phyloP scores from a whole-genome alignment of 345 rosid genomes.

The Cardiospermum halicacabum region DNA sequence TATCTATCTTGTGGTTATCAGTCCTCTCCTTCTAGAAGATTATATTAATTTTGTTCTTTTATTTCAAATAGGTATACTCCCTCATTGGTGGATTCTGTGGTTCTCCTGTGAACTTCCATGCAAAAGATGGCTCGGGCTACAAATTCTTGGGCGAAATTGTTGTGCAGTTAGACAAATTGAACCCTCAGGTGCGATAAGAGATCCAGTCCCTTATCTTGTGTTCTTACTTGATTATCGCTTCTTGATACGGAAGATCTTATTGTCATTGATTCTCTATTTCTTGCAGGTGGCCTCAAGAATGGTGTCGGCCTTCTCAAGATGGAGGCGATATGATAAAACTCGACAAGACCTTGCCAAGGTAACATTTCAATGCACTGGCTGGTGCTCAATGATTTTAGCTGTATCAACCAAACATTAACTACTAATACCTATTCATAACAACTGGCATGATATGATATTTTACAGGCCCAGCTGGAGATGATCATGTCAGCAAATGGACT shows the following conservation, averaged over 20 bases:
- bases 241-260: neutral
- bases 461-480: conserved; percentile 94
- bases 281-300: conserved; percentile 85
- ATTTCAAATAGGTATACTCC: conserved; percentile 57
- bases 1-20: neutral
- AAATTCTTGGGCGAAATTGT: conserved; percentile 91
- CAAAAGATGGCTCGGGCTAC: conserved; percentile 95
- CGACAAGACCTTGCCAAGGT: conserved; percentile 91
- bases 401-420: too few relatives aligned
- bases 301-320: conserved; percentile 97
- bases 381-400: neutral
- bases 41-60: neutral
- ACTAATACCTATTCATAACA: too few relatives aligned
- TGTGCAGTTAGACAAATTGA: conserved; percentile 80
- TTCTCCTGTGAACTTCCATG: conserved; percentile 91
- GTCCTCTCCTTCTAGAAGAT: neutral
- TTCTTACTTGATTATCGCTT: neutral
- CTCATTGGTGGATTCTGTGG: conserved; percentile 82
- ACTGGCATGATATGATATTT: neutral
- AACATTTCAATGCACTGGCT: conserved; percentile 2
- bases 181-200: conserved; percentile 67
- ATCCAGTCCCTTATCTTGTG: neutral
- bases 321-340: conserved; percentile 86
- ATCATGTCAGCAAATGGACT: conserved; percentile 82
- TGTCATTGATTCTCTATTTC: neutral